Base-by-base conservation (phyloP, 306 rosid genomes). In the Trifolium repens region DNA sequence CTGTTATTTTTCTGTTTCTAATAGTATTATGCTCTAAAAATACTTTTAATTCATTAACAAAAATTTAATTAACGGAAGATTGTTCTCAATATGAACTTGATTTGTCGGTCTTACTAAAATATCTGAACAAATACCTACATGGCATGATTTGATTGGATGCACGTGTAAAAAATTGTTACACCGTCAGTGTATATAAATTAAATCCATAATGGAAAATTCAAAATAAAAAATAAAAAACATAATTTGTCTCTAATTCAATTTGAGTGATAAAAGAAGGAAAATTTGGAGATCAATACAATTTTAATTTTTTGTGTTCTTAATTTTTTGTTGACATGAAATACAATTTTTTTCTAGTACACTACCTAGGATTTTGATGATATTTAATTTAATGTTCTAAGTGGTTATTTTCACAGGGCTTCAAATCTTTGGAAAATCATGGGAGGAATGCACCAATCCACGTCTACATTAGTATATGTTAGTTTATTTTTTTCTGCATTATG, bases 341-440 rank as follows among this genome's bases (percentile, higher is more conserved):
- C 37, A 58, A 58, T 1, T 27, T 5, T 5, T 58, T 26, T 24
- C 8, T 57, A 10, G 22, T 6, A 50, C 19, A 15, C 4, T 50
- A 55, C 37, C 9, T 26, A 26, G 34, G 37, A 58, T 58, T 58
- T 42, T 58, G 40, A 67, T 22, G 57, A 39, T 15, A 17, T 64
- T 47, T 39, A 74, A 17, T 64, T 47, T 39, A 74, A 22, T 65
- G 26, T 62, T 74, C 17, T 58, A 39, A 54, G 54, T 68, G 52
- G 44, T 72, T 11, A 71, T 57, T 73, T 84, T 50, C 81, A 85
- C 81, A 85, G 88, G 85, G 79, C 79, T 81, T 8, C 88, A 85
- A 67, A 78, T 85, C 82, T 78, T 75, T 75, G 88, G 85, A 66
- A 85, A 81, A 72, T 64, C 88, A 42, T 81, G 88, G 86, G 88